Evolutionary conservation across 1,284 basidiomycete genomes (phyloP), one percentile per base, ranked within the genome.

Genomic region (Laetiporus sulphureus): DNA sequence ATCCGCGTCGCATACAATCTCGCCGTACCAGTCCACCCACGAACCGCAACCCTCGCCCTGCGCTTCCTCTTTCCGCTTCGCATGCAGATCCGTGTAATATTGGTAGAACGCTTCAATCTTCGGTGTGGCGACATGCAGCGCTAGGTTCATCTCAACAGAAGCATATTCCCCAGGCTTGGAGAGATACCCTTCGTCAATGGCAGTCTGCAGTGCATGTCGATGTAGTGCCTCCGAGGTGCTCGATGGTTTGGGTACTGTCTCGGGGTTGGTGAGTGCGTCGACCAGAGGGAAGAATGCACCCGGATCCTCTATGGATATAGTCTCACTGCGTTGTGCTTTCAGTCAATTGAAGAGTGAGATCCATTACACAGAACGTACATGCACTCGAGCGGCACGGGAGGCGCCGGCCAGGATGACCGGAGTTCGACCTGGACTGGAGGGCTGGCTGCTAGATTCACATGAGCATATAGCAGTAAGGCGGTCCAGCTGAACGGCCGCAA

Each of bases 21-120:
- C 66, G 0, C 89, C 88, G 52, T 85, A 83, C 84, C 89, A 93
- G 46, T 93, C 87, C 3, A 94, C 82, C 91, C 91, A 95, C 15
- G 83, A 83, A 1, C 71, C 78, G 56, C 91, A 93, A 0, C 58
- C 52, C 15, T 57, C 57, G 10, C 64, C 35, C 1, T 21, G 35
- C 7, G 20, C 32, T 1, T 25, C 43, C 1, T 15, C 36, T 1
- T 20, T 29, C 20, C 49, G 61, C 5, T 46, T 43, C 2, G 61
- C 60, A n/a, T 62, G 38, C 53, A 61, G 43, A 65, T 66, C 51
- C 60, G 59, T 44, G 53, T 85, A 88, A 50, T 78, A 71, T 36
- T 80, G 71, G 55, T 83, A 83, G 57, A 81, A 83, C 0, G 84
- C 86, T 46, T 85, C 78, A 18, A 91, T 70, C 47, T 77, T 79